Base-by-base conservation (phyloP, 164 flowering plant genomes). In the Amborella trichopoda region DNA sequence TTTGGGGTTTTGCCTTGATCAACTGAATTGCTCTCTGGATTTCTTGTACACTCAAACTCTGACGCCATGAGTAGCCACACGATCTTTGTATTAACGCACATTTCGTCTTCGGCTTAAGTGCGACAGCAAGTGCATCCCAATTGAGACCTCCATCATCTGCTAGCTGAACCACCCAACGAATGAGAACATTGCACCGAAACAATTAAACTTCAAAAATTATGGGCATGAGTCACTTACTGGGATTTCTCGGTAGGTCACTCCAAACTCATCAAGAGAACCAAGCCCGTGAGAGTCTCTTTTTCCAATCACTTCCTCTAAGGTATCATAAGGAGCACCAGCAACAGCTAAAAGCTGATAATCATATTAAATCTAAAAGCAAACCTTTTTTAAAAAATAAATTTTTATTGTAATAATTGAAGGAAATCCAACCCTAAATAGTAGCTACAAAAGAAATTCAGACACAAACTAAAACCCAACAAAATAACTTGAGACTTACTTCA, bases 241-340 rank as follows among this genome's bases (percentile, higher is more conserved):
- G 27, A 86, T 72, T 69, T 82, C 93, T 48, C 93, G 71, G 57
- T 86, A 86, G 2, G 64, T 34, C 36, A 83, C 71, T 46, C 82
- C 86, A 69, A 82, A 86, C 58, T 82, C 96, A 68, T 66, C 73
- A 44, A 87, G 49, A 34, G 90, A 83, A 39, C 96, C 93, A 46
- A 75, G 51, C 36, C 76, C 77, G 38, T 64, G 37, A 37, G 81
- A 71, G 57, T 80, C 84, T 53, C 96, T 68, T 53, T 70, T 80
- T 49, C 96, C 96, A 66, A 87, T 78, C 44, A 87, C 96, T 68
- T 80, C 90, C 59, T 87, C 96, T 48, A 87, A 58, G 18, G 96
- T 86, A 62, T 86, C 96, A 72, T 86, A 80, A 16, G 96, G 96
- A 64, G 83, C 70, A 55, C 96, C 96, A 52, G 81, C 96, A 63